Conservation (phyloP, 2,329 filamentous ascomycete species). For the Diaporthe sp. region DNA sequence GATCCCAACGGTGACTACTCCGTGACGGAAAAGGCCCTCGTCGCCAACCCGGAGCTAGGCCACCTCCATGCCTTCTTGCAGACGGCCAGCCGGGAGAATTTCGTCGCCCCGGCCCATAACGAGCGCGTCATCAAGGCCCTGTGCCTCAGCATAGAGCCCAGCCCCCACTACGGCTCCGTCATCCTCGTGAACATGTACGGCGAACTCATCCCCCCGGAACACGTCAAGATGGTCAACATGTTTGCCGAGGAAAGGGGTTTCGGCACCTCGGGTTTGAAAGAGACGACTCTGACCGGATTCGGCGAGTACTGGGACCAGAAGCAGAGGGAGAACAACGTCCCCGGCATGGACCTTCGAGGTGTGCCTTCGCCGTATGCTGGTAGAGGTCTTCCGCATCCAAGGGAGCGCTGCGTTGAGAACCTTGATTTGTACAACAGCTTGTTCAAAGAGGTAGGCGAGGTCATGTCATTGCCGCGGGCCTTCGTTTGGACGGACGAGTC, state of each 20-base stretch:
- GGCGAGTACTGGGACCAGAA: not conserved
- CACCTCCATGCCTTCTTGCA: not conserved
- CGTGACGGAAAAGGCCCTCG: not conserved
- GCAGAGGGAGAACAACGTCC: not conserved
- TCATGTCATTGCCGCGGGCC: too few relatives aligned
- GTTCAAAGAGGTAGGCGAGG: too few relatives aligned
- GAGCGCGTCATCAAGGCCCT: too few relatives aligned
- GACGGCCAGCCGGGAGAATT: not conserved
- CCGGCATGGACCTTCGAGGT: not conserved
- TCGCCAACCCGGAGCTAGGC: not conserved
- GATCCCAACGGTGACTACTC: not conserved
- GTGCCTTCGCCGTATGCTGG: not conserved
- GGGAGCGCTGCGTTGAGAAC: too few relatives aligned
- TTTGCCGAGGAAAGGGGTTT: not conserved
- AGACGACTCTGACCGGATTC: not conserved
- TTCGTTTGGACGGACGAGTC: too few relatives aligned
- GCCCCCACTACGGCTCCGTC: not conserved
- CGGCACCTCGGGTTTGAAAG: too few relatives aligned
- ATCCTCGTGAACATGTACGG: not conserved
- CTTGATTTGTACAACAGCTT: too few relatives aligned
- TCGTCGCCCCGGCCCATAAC: too few relatives aligned
- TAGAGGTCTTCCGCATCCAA: too few relatives aligned
- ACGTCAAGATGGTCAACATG: not conserved
- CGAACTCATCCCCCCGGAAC: not conserved
- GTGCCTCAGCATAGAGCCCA: too few relatives aligned